Conservation (phyloP, 208 protist species). For the Crithidia expoeki region DNA sequence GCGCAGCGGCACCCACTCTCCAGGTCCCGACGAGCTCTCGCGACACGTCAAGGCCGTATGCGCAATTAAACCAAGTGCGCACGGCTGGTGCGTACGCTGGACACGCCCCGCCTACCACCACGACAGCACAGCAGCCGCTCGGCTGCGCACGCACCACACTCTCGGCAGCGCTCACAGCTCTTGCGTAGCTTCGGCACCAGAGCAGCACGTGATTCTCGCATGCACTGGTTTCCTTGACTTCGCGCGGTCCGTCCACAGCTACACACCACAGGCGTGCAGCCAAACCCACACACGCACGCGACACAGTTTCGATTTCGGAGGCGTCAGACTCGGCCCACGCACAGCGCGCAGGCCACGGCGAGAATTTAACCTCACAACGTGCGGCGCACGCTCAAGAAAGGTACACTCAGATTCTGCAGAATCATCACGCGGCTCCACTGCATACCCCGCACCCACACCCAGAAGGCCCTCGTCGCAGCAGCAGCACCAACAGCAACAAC, state of each 20-base stretch:
- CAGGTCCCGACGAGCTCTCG: background rate
- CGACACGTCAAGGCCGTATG: slow-evolving; percentile 22
- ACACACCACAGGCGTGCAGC: background rate
- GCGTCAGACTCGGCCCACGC: too few species aligned
- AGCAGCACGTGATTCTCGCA: slow-evolving; percentile 33
- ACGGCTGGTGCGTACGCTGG: slow-evolving; percentile 24
- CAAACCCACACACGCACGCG: too few species aligned
- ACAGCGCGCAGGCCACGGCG: too few species aligned
- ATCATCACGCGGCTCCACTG: too few species aligned
- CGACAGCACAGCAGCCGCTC: background rate
- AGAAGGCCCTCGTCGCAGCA: too few species aligned
- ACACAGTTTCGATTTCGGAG: too few species aligned
- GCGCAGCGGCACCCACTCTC: background rate
- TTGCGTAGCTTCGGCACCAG: slow-evolving; percentile 57
- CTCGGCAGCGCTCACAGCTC: slow-evolving; percentile 18
- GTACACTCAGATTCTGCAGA: too few species aligned
- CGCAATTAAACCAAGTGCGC: slow-evolving; percentile 18
- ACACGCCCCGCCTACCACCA: background rate
- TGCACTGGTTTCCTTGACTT: slow-evolving; percentile 47
- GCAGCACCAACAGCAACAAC: too few species aligned
- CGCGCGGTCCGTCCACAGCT: background rate
- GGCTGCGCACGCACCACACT: background rate
- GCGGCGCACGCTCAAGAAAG: too few species aligned
- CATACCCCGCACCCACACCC: too few species aligned
- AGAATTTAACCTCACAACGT: too few species aligned